Evolutionary conservation across 2,329 filamentous ascomycete genomes (phyloP).

Genomic region (Fusarium robinianum): DNA sequence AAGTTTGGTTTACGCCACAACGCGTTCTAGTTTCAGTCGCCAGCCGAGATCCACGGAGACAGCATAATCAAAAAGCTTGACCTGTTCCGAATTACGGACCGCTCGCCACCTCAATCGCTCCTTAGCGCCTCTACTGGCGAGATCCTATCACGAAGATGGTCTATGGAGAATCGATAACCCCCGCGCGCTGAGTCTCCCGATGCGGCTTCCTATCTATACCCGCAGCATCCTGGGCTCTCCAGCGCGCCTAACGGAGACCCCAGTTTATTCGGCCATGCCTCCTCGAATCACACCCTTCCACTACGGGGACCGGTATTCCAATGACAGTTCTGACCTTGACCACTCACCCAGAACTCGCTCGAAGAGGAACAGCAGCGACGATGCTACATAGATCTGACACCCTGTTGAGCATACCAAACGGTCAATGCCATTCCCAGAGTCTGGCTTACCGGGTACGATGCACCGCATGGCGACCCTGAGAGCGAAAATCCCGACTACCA

Average conservation of each 20-base stretch:
- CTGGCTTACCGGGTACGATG: no score
- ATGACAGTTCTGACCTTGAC: conserved; percentile 52
- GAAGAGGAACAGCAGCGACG: conserved; percentile 58
- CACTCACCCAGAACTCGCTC: conserved; percentile 52
- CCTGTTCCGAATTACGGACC: conserved; percentile 50
- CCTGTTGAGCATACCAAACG: no score
- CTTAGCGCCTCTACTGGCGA: conserved; percentile 50
- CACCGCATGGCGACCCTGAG: no score
- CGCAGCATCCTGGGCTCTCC: conserved; percentile 51
- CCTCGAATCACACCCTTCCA: conserved; percentile 51
- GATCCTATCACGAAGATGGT: conserved; percentile 42
- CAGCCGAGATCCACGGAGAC: conserved; percentile 54
- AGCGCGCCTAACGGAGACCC: conserved; percentile 50
- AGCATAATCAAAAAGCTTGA: conserved; percentile 62
- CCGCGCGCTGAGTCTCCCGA: conserved; percentile 48
- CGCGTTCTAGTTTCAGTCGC: conserved; percentile 53
- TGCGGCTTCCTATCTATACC: conserved; percentile 51
- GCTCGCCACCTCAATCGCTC: conserved; percentile 51
- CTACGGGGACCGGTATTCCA: conserved; percentile 48
- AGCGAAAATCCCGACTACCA: no score
- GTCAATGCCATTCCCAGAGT: no score
- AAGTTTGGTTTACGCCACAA: conserved; percentile 57
- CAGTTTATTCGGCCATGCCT: conserved; percentile 53
- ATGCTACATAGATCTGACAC: no score
- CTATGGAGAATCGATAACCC: conserved; percentile 47